Conservation (phyloP, 2,329 filamentous ascomycete species). For the Fusarium sp. region DNA sequence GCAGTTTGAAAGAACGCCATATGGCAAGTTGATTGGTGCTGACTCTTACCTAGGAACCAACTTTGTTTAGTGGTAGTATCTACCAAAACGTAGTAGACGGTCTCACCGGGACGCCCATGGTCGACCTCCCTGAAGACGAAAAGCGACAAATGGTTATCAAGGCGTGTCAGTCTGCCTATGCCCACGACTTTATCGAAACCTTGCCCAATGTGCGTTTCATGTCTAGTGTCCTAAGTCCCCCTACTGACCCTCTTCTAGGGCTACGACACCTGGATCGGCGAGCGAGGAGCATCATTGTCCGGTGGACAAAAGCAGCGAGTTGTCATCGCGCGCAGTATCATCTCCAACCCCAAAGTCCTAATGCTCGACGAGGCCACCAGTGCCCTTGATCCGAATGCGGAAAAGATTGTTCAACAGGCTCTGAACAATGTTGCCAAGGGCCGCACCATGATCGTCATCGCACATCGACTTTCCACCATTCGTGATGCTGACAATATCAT, state of each 20-base stretch:
- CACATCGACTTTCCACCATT: conserved; percentile 72
- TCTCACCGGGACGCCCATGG: conserved; percentile 57
- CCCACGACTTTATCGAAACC: conserved; percentile 67
- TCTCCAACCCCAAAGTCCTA: conserved; percentile 74
- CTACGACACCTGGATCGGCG: conserved; percentile 75
- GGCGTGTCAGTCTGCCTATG: conserved; percentile 66
- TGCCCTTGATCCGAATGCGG: conserved; percentile 64
- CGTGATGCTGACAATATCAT: conserved; percentile 76
- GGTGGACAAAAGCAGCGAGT: conserved; percentile 78
- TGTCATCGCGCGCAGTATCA: conserved; percentile 76
- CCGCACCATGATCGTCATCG: conserved; percentile 77
- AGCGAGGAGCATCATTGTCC: conserved; percentile 75
- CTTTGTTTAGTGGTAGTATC: conserved; percentile 67
- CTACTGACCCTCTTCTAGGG: conserved; percentile 53
- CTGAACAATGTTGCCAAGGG: conserved; percentile 68
- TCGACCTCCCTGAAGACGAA: conserved; percentile 58
- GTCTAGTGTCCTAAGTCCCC: fast-evolving
- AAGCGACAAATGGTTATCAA: conserved; percentile 62
- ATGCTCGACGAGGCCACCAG: conserved; percentile 80
- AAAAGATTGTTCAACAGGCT: conserved; percentile 69
- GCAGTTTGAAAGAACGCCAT: neutral
- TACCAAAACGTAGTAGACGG: conserved; percentile 68
- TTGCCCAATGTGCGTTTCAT: conserved; percentile 56
- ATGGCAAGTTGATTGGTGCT: neutral
- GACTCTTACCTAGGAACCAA: conserved; percentile 61